Evolutionary conservation across 169 alveolate species (phyloP), one percentile per base, ranked within the genome.

Genomic region (Plasmodium malariae): DNA sequence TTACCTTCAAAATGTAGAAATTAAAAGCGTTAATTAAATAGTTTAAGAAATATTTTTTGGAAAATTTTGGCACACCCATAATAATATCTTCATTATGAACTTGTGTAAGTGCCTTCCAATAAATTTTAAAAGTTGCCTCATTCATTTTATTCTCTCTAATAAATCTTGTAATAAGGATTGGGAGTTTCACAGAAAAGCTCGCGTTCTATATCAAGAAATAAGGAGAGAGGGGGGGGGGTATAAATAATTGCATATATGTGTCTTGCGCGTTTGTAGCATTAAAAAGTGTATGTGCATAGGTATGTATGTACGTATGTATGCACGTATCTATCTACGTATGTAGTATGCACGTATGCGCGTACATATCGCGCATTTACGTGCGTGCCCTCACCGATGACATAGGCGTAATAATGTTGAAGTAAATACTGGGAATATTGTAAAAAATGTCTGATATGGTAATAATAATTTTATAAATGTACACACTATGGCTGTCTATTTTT

Each of bases 101-200:
- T 70, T 83, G 91, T 43, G 91, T 83, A 14, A 83, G 70, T 5
- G 63, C 85, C 11, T 83, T 83, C 91, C 91, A 83, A 71, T 83
- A 83, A 14, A 40, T 67, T 43, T 83, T 83, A 45, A 83, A 83
- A 7, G 91, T 54, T 2, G 71, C 17, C 43, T 83, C 91, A 40
- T 83, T 83, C 80, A 83, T 83, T 83, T 83, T 83, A 28, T 65
- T 83, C n/a, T 83, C 91, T 40, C 67, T 83, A 59, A 83, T 83
- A 59, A 83, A 83, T 51, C 91, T 36, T 14, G 91, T 83, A 6
- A 83, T 65, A 7, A 83, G 54, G 12, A 83, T 65, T 7, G 91
- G 91, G 14, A 83, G 40, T 19, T 83, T 83, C 49, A 54, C 43
- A 6, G 91, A 49, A 24, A 65, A 60, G 17, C 70, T 83, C 21